Evolutionary conservation across 1,284 basidiomycete species (phyloP).

Genomic region (Cerrena zonata): DNA sequence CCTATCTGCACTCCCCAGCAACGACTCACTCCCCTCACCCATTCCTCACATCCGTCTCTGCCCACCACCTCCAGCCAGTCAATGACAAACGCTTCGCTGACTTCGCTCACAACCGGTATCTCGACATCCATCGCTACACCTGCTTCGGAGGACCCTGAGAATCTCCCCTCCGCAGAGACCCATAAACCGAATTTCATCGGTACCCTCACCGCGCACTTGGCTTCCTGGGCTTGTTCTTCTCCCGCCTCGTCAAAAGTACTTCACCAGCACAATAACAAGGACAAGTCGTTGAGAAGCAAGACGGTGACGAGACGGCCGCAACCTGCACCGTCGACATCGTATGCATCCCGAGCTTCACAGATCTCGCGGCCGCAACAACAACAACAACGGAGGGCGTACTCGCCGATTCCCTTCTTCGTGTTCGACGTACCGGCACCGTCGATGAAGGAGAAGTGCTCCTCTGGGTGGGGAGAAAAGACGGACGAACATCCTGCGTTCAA

Average conservation of each 20-base stretch:
- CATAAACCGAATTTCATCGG: slow-evolving; percentile 16
- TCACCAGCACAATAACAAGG: slow-evolving; percentile 4
- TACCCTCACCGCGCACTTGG: slow-evolving; percentile 20
- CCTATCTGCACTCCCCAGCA: slow-evolving; percentile 29
- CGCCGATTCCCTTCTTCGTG: slow-evolving; percentile 1
- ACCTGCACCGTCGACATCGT: slow-evolving; percentile 1
- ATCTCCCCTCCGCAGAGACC: slow-evolving; percentile 13
- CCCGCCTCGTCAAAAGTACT: too few relatives aligned
- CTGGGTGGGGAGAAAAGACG: too few relatives aligned
- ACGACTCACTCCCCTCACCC: too few relatives aligned
- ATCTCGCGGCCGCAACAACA: neutral
- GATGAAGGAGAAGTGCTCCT: slow-evolving; percentile 14
- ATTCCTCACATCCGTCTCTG: too few relatives aligned
- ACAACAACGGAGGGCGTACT: neutral
- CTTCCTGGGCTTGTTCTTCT: slow-evolving; percentile 14
- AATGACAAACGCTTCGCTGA: slow-evolving; percentile 22
- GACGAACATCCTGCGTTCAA: slow-evolving; percentile 27
- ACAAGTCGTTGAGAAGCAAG: slow-evolving; percentile 11
- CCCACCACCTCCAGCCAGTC: slow-evolving; percentile 24
- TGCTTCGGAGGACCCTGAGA: slow-evolving; percentile 13
- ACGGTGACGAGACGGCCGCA: slow-evolving; percentile 16
- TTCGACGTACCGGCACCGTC: neutral
- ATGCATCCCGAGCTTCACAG: neutral
- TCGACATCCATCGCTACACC: slow-evolving; percentile 28
- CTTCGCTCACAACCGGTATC: slow-evolving; percentile 24